Conservation (phyloP, 1,284 basidiomycete species). For the Malassezia dermatis region DNA sequence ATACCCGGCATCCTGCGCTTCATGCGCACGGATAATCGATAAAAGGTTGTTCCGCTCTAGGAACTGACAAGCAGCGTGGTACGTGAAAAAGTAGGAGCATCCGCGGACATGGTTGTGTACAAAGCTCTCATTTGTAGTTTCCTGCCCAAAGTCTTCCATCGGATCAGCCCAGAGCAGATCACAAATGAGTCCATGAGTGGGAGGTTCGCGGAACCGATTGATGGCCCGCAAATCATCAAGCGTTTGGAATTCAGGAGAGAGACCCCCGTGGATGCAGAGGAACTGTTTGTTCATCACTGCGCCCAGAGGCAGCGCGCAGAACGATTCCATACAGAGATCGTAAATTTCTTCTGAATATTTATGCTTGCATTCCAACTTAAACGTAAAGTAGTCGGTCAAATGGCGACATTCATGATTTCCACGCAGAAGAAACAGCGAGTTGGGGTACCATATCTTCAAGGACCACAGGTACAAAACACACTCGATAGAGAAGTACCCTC, state of each 20-base stretch:
- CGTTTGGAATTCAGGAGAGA: constrained; percentile 79
- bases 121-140: constrained; percentile 75
- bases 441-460: constrained; percentile 47
- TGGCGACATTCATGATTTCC: constrained; percentile 48
- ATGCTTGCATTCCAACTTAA: constrained; percentile 48
- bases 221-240: constrained; percentile 74
- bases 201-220: constrained; percentile 87
- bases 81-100: constrained; percentile 96
- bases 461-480: constrained; percentile 47
- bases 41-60: constrained; percentile 83
- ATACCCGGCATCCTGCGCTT: constrained; percentile 81
- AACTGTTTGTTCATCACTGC: constrained; percentile 97
- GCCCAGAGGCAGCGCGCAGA: constrained; percentile 80
- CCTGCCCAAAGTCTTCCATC: constrained; percentile 81
- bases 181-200: constrained; percentile 86
- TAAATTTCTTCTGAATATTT: constrained; percentile 48
- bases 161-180: constrained; percentile 92
- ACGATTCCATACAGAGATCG: constrained; percentile 57
- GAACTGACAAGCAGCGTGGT: constrained; percentile 79
- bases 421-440: constrained; percentile 46
- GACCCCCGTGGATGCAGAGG: constrained; percentile 84
- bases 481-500: constrained; percentile 48
- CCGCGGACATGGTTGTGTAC: constrained; percentile 86
- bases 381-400: constrained; percentile 47
- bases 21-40: constrained; percentile 88